Conservation (phyloP, 441 rosid genomes). For the Eruca vesicaria region DNA sequence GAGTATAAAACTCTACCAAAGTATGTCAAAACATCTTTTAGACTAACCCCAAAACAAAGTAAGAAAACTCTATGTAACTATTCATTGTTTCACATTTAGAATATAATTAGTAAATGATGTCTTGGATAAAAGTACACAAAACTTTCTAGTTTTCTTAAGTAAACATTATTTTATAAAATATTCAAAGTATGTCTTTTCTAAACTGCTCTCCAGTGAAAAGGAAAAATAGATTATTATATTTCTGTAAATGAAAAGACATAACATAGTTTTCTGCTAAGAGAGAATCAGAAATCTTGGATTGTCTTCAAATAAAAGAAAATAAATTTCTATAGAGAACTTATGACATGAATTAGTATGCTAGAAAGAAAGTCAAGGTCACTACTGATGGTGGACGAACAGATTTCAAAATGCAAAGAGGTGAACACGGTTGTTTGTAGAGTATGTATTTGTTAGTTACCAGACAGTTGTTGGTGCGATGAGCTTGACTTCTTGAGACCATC, state of each 20-base stretch:
- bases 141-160: not conserved
- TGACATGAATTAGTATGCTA: not conserved
- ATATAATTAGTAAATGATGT: not conserved
- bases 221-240: not conserved
- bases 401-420: not conserved
- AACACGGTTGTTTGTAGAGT: not conserved
- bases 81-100: not conserved
- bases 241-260: not conserved
- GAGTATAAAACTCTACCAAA: not conserved
- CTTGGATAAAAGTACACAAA: not conserved
- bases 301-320: not conserved
- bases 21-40: not conserved
- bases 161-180: not conserved
- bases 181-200: not conserved
- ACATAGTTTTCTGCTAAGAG: not conserved
- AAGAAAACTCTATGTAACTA: not conserved
- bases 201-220: not conserved
- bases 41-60: not conserved
- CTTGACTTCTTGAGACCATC: not conserved
- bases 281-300: not conserved
- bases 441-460: not conserved
- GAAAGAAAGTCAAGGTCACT: not conserved
- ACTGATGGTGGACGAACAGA: not conserved
- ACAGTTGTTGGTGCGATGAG: not conserved
- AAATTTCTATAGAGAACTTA: not conserved